These are phyloP conservation scores for Ceratorhiza oryzae-sativae DNA, from an alignment of 1,284 basidiomycete species.

Conservation along the genomic window DNA sequence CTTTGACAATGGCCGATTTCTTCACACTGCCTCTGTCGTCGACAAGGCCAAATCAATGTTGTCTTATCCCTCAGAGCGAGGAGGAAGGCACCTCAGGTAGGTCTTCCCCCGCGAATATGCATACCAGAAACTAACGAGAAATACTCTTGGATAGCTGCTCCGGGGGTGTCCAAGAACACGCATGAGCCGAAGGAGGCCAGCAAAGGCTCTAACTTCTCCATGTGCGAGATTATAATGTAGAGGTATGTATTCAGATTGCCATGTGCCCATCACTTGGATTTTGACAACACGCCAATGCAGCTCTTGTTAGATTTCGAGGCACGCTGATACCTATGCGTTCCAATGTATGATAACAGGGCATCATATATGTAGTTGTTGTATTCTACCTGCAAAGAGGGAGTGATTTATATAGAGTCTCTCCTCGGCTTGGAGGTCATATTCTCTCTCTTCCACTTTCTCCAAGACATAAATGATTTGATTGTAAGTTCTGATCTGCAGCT, in stretches of 20 bases:
- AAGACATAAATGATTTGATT: too few species aligned
- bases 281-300: too few species aligned
- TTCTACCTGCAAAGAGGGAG: too few species aligned
- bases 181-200: background rate
- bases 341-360: background rate
- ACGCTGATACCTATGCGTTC: too few species aligned
- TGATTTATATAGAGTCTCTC: too few species aligned
- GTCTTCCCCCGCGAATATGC: background rate
- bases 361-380: background rate
- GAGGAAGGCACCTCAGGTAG: background rate
- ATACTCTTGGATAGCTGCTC: background rate
- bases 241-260: background rate
- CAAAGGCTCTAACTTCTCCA: conserved; percentile 25
- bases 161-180: background rate
- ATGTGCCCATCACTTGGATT: background rate
- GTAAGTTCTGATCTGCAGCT: too few species aligned
- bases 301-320: too few species aligned
- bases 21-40: conserved; percentile 22
- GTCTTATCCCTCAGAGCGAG: background rate
- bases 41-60: background rate
- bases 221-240: conserved; percentile 33
- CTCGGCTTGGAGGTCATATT: too few species aligned
- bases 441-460: too few species aligned
- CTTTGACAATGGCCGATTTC: conserved; percentile 17
- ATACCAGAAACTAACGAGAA: background rate